Percentiles rank a stretch among this genome's conserved stretches.
These are phyloP conservation scores for Hemileccinum impolitum DNA, from an alignment of 768 basidiomycete species.

Conservation along the genomic window DNA sequence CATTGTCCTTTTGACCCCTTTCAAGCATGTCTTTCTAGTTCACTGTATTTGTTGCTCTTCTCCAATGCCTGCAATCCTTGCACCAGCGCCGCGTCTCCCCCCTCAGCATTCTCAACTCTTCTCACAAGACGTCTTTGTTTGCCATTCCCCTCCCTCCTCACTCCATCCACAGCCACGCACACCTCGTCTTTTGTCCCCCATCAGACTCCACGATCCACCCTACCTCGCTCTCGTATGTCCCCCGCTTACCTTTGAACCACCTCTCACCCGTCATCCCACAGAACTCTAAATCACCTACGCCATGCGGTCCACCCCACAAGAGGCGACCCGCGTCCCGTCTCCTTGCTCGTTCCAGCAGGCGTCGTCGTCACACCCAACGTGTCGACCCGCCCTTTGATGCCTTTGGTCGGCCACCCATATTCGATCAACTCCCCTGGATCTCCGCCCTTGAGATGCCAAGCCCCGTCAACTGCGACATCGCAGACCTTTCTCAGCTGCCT, in stretches of 20 bases:
- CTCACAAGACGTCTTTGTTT: conserved; percentile 7
- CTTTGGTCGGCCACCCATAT: conserved; percentile 34
- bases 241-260: background rate
- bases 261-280: conserved; percentile 21
- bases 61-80: conserved; percentile 42
- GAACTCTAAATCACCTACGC: conserved; percentile 37
- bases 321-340: conserved; percentile 34
- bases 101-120: conserved; percentile 16
- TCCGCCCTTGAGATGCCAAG: conserved; percentile 50
- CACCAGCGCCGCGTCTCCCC: conserved; percentile 37
- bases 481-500: conserved; percentile 63
- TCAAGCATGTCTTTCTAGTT: conserved; percentile 31
- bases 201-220: conserved; percentile 32
- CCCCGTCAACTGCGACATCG: conserved; percentile 52
- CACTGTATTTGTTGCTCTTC: conserved; percentile 34
- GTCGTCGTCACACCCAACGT: conserved; percentile 41
- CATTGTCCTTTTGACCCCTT: conserved; percentile 21
- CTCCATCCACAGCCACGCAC: conserved; percentile 23
- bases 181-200: conserved; percentile 37
- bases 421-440: conserved; percentile 71
- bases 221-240: conserved; percentile 18
- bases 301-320: conserved; percentile 38
- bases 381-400: conserved; percentile 40
- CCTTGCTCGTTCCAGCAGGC: conserved; percentile 37
- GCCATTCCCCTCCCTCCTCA: conserved; percentile 9